Evolutionary conservation across 176 grass and related monocot species (phyloP).

Genomic region (Cenchrus fungigraminus): DNA sequence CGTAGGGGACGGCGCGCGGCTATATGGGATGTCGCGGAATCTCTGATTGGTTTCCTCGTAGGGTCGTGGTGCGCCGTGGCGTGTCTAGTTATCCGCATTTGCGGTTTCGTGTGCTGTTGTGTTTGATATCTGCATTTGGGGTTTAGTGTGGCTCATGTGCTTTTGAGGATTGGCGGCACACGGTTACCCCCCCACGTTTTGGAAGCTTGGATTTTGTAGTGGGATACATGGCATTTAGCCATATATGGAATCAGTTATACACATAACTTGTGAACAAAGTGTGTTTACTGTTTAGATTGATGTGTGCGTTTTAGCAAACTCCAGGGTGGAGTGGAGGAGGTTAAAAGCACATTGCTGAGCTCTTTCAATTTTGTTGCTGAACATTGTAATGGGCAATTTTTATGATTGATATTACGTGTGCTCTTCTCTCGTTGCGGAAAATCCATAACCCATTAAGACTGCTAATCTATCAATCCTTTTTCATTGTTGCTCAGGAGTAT

Average conservation of each 20-base stretch:
- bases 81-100: conserved; percentile 16
- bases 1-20: neutral
- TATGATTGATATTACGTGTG: neutral
- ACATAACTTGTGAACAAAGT: neutral
- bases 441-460: neutral
- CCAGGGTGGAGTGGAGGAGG: neutral
- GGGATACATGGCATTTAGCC: neutral
- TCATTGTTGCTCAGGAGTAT: conserved; percentile 65
- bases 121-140: conserved; percentile 14
- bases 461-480: neutral
- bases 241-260: neutral
- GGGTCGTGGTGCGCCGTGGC: neutral
- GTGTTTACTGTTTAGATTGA: no score
- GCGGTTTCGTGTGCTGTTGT: conserved; percentile 7
- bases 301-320: neutral
- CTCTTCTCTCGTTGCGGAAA: conserved; percentile 4
- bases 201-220: neutral
- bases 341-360: neutral
- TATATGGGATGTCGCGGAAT: conserved; percentile 8
- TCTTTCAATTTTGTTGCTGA: neutral
- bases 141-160: conserved; percentile 20
- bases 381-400: neutral
- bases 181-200: neutral
- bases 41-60: neutral
- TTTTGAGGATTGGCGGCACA: neutral